Percentiles rank a stretch among this genome's conserved stretches.
phyloP scores from a whole-genome alignment of 805 yeast species.

The Pichia sporocuriosa region DNA sequence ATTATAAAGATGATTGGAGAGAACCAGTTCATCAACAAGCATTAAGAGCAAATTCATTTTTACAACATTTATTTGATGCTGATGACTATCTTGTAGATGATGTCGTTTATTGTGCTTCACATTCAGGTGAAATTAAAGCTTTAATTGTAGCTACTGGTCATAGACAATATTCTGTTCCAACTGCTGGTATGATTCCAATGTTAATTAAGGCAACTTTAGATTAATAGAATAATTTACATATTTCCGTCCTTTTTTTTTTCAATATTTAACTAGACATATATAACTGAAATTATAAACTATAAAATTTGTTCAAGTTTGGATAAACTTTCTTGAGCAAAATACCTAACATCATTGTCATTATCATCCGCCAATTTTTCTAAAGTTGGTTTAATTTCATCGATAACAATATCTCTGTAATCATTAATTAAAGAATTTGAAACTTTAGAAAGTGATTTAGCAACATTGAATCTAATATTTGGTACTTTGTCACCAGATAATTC shows the following conservation, averaged over 20 bases:
- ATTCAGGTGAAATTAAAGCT: slow-evolving; percentile 53
- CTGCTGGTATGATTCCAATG: slow-evolving; percentile 61
- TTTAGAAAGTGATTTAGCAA: slow-evolving; percentile 73
- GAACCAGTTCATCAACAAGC: slow-evolving; percentile 47
- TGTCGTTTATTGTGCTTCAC: slow-evolving; percentile 47
- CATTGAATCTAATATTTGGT: slow-evolving; percentile 93
- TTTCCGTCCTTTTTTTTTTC: too few species aligned
- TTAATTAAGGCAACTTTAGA: slow-evolving; percentile 52
- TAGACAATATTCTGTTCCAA: slow-evolving; percentile 50
- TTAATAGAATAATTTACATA: too few species aligned
- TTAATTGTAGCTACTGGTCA: slow-evolving; percentile 46
- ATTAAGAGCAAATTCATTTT: slow-evolving; percentile 39
- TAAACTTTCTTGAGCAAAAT: slow-evolving; percentile 58
- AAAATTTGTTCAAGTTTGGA: slow-evolving; percentile 16
- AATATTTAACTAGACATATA: slow-evolving; percentile 4
- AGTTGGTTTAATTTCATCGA: slow-evolving; percentile 51
- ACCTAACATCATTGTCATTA: slow-evolving; percentile 86
- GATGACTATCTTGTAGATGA: slow-evolving; percentile 27
- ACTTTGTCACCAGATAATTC: slow-evolving; percentile 72
- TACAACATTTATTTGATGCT: slow-evolving; percentile 34
- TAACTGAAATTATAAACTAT: slow-evolving; percentile 5
- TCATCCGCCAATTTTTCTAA: slow-evolving; percentile 50
- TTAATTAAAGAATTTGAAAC: slow-evolving; percentile 46
- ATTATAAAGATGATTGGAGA: slow-evolving; percentile 38
- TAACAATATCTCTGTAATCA: slow-evolving; percentile 34